A percentile compares a stretch with the other conserved stretches of the same genome.
Evolutionary conservation across 2,329 filamentous ascomycete species (phyloP).

Genomic region (Chaetoscypha palmicola): DNA sequence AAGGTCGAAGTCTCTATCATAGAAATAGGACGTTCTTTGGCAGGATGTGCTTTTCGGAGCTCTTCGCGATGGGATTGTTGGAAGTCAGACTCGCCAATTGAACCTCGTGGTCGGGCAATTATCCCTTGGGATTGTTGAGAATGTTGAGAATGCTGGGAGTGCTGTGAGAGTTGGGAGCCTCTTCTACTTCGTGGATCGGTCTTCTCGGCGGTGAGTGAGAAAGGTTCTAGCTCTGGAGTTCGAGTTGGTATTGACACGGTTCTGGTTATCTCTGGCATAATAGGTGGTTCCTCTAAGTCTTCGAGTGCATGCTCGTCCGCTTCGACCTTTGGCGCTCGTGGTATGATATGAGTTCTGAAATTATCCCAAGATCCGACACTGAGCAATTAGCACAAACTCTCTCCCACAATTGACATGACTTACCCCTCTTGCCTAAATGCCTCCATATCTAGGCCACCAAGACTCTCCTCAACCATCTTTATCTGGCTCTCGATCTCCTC

Average conservation of each 20-base stretch:
- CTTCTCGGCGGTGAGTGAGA: background rate
- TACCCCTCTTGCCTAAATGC: conserved; percentile 17
- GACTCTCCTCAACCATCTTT: conserved; percentile 13
- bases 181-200: background rate
- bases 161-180: background rate
- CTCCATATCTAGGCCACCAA: conserved; percentile 16
- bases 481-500: conserved; percentile 17
- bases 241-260: too few species aligned
- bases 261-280: too few species aligned
- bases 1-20: background rate
- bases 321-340: background rate
- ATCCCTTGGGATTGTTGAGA: background rate
- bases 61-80: background rate
- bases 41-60: background rate
- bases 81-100: background rate
- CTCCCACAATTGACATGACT: background rate
- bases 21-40: background rate
- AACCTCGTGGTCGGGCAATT: background rate
- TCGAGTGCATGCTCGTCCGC: background rate
- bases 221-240: too few species aligned
- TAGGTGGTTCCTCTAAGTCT: background rate
- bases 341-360: conserved; percentile 4
- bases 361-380: conserved; percentile 12
- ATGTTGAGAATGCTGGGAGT: background rate
- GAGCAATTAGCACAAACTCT: background rate